phyloP scores from a whole-genome alignment of 192 early-diverging fungal species.

The Mortierella hygrophila region DNA sequence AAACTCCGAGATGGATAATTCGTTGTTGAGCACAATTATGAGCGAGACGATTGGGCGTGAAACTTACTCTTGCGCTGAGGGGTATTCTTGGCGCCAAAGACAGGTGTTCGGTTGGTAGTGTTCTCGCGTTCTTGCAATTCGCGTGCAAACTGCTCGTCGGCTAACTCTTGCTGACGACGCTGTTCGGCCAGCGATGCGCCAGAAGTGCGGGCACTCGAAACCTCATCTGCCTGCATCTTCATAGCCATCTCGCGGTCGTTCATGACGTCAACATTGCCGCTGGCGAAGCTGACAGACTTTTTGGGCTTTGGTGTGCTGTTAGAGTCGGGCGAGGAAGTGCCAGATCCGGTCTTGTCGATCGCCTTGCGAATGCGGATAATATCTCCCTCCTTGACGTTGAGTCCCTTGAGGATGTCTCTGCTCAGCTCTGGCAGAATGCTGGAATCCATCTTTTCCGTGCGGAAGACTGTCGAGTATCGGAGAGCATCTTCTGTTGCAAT shows the following conservation, averaged over 20 bases:
- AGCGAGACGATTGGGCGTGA: neutral
- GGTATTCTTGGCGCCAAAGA: constrained; percentile 47
- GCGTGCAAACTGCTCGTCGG: constrained; percentile 88
- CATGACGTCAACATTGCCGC: constrained; percentile 42
- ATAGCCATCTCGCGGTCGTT: constrained; percentile 48
- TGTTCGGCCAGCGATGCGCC: constrained; percentile 51
- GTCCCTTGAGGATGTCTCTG: constrained; percentile 76
- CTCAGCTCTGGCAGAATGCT: constrained; percentile 82
- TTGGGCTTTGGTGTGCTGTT: constrained; percentile 49
- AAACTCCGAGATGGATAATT: neutral
- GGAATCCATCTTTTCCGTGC: constrained; percentile 88
- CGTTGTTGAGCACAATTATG: neutral
- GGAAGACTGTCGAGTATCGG: constrained; percentile 87
- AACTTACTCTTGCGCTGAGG: constrained; percentile 53
- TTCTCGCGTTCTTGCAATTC: constrained; percentile 83
- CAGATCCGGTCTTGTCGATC: constrained; percentile 55
- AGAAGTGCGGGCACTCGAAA: constrained; percentile 22
- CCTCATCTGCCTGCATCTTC: constrained; percentile 55
- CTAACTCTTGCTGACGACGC: constrained; percentile 61
- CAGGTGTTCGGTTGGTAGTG: constrained; percentile 39
- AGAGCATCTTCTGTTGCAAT: constrained; percentile 81
- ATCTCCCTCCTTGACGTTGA: constrained; percentile 90
- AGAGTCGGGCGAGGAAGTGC: constrained; percentile 62
- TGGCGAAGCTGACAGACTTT: constrained; percentile 59
- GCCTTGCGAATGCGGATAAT: constrained; percentile 82